Conservation (phyloP, 106 monocot species). For the Apostasia ramifera region DNA sequence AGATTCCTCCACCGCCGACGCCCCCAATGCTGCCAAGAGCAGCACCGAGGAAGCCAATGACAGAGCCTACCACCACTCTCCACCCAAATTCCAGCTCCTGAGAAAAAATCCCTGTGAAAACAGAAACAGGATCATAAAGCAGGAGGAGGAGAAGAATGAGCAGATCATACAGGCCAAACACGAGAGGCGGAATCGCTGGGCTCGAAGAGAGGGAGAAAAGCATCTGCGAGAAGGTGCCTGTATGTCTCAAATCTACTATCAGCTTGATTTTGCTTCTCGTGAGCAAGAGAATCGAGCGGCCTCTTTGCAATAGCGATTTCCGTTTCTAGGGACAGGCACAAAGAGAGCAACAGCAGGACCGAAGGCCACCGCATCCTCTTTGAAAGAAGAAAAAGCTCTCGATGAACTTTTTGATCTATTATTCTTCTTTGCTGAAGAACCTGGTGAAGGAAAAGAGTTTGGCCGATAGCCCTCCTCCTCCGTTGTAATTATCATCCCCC, state of each 20-base stretch:
- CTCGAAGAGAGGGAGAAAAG: conserved; percentile 17
- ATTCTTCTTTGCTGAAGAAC: background rate
- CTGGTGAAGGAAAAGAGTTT: background rate
- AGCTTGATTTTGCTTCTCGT: background rate
- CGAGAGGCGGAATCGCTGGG: conserved; percentile 18
- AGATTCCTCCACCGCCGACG: conserved; percentile 48
- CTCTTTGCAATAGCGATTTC: conserved; percentile 19
- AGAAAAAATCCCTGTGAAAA: background rate
- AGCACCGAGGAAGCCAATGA: conserved; percentile 40
- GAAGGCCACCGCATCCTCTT: background rate
- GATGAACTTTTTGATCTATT: background rate
- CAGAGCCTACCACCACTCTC: conserved; percentile 33
- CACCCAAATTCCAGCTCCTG: conserved; percentile 51
- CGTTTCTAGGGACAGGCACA: conserved; percentile 3
- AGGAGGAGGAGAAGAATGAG: background rate
- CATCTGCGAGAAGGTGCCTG: background rate
- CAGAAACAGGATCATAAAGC: background rate
- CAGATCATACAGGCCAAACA: conserved; percentile 36
- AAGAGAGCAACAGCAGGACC: conserved; percentile 13
- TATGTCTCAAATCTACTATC: background rate
- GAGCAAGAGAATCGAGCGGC: background rate
- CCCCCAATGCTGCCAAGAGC: conserved; percentile 55
- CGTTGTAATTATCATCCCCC: background rate
- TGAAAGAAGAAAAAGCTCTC: background rate
- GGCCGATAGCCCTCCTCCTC: background rate